Evolutionary conservation across 139 green algal species (phyloP), one percentile per base, ranked within the genome.

Genomic region (Asterochloris sp.): DNA sequence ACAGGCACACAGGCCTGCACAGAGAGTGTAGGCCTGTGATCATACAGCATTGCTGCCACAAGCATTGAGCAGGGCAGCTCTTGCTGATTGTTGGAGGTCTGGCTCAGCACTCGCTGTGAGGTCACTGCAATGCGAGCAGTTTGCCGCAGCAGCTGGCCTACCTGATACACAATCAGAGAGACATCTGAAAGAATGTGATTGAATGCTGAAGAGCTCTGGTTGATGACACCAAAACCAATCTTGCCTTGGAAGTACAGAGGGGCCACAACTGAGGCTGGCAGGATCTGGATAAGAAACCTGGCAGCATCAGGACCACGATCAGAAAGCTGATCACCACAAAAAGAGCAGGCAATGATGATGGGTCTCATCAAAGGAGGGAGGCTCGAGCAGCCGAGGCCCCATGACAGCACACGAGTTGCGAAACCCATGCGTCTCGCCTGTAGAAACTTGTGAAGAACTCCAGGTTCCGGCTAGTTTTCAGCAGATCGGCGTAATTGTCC

Each of bases 201-300:
- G 93, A 99, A 99, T 1, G 97, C 96, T 62, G 88, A 94, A 21
- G 92, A 90, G 84, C 88, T 95, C 91, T 99, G 97, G 83, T 96
- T 99, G 91, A 99, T 95, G 27, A 99, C 97, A 15, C 97, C 97
- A 92, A 99, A 98, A 84, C 98, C 97, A 76, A 99, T 98, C 85
- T 98, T 93, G 66, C 96, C 95, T 26, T 87, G 78, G 89, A 99
- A 99, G 91, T 92, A 99, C 17, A 99, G 90, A 13, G 96, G 96
- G n/a, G 96, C 95, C 62, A 99, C 94, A n/a, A 99, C 97, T 11
- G 96, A 97, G 27, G 97, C 95, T 12, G 97, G 97, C 81, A 99
- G 89, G 38, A 99, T 91, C 86, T 94, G 88, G 77, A 99, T 98
- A 60, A 99, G 75, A 85, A 92, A 96, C 68, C 85, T 89, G 84